phyloP scores from a whole-genome alignment of 305 asterid genomes.

The Euphrasia arctica region DNA sequence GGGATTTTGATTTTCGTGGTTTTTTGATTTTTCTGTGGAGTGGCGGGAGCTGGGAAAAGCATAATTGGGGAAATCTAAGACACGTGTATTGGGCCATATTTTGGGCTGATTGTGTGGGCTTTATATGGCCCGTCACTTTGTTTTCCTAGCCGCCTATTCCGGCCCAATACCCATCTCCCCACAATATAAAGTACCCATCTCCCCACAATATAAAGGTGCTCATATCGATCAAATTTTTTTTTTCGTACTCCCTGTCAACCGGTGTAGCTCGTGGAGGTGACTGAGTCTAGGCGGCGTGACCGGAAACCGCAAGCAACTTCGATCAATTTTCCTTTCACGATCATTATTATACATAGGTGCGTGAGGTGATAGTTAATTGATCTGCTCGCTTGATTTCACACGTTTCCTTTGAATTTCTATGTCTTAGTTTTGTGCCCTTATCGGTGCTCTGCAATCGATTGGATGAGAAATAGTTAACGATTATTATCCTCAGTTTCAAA shows the following conservation, averaged over 20 bases:
- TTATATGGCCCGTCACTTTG: not conserved
- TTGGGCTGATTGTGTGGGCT: not conserved
- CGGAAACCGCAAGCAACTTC: not conserved
- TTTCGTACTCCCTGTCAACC: not conserved
- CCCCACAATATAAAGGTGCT: no score
- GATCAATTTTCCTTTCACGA: not conserved
- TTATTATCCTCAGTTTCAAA: not conserved
- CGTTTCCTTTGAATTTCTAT: not conserved
- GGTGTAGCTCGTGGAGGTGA: not conserved
- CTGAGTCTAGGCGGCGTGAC: not conserved
- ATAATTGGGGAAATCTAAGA: no score
- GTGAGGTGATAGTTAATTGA: not conserved
- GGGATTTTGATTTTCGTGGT: constrained; percentile 21
- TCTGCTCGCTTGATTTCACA: constrained; percentile 2
- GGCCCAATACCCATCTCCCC: no score
- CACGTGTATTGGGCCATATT: not conserved
- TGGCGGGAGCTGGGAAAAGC: constrained; percentile 59
- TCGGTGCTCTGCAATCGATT: not conserved
- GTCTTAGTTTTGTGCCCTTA: constrained; percentile 1
- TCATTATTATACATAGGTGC: not conserved
- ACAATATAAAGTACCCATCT: no score
- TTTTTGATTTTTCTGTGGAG: constrained; percentile 41
- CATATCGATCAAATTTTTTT: no score
- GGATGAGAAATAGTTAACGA: not conserved
- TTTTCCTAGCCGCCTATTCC: no score